Evolutionary conservation across 306 rosid species (phyloP), one percentile per base, ranked within the genome.

Genomic region (Ormosia emarginata): DNA sequence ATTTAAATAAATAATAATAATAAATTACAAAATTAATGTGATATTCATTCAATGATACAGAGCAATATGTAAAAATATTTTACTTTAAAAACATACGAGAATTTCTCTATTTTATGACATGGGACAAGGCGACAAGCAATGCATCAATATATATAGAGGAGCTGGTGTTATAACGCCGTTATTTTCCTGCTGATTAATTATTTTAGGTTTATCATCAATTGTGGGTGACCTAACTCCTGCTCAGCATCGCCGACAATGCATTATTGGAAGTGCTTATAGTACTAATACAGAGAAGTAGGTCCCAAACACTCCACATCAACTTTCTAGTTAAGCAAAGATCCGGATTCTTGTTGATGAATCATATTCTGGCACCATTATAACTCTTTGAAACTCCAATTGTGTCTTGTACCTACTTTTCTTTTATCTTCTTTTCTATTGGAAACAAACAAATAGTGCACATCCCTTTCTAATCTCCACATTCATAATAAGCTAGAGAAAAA

Each of bases 261-360:
- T 92, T 94, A 92, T 92, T 85, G 87, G 83, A 83, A 90, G 78
- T 80, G 90, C 70, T 74, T 71, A 67, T 83, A 71, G 86, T 83
- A 87, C 83, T 78, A 68, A 82, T 81, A 53, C 65, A 87, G 52
- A 84, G 34, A 29, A 82, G 92, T 85, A 87, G 97, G 94, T 53
- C 94, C 97, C 94, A 86, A 75, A 78, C 85, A 82, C 87, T 67
- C 83, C 41, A 79, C 90, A 89, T 93, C 98, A 88, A 91, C 97
- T 94, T 90, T 90, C 94, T 90, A 90, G 90, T 92, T 84, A 92
- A 90, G 97, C 95, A 90, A 90, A 82, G 89, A 90, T 90, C 87
- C 82, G 80, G 84, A 92, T 89, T 90, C 94, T 90, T 86, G 90
- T 88, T 89, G 90, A 88, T 90, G 97, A 94, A 90, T 94, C 92